Evolutionary conservation across 129 eudicot species (phyloP).

Genomic region (Lactuca saligna): DNA sequence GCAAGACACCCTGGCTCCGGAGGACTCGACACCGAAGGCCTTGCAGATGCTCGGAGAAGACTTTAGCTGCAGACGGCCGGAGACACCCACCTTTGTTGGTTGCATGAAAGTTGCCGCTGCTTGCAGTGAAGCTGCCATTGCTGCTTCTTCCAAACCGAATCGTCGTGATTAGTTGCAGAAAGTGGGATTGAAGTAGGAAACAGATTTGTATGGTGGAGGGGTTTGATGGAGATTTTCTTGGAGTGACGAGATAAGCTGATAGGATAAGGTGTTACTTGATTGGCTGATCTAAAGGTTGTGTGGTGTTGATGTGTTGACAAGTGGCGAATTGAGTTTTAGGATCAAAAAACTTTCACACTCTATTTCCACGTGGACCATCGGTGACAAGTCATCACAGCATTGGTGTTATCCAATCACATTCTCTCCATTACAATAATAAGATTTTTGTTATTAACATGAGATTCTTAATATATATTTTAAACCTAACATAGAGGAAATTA

Average conservation of each 20-base stretch:
- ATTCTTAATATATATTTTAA: neutral
- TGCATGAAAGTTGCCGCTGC: constrained; percentile 79
- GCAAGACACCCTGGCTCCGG: constrained; percentile 57
- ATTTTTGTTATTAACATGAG: neutral
- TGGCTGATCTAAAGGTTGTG: constrained; percentile 39
- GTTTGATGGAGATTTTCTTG: constrained; percentile 26
- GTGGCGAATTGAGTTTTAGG: constrained; percentile 40
- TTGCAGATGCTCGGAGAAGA: constrained; percentile 55
- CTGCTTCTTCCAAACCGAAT: constrained; percentile 10
- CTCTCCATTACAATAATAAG: no score
- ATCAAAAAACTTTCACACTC: constrained; percentile 31
- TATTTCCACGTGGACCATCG: constrained; percentile 13
- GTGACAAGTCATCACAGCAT: constrained; percentile 6
- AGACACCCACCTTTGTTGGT: constrained; percentile 54
- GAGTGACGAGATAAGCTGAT: constrained; percentile 54
- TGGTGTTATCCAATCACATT: no score
- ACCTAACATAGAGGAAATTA: neutral
- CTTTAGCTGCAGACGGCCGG: constrained; percentile 45
- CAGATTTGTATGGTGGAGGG: constrained; percentile 45
- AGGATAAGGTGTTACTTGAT: constrained; percentile 70
- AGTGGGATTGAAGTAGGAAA: constrained; percentile 36
- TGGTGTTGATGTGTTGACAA: constrained; percentile 39
- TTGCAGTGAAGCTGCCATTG: constrained; percentile 77
- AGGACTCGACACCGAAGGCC: constrained; percentile 59
- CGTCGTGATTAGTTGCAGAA: constrained; percentile 27